phyloP scores from a whole-genome alignment of 2,329 filamentous ascomycete genomes.

The Macrophomina phaseolina region DNA sequence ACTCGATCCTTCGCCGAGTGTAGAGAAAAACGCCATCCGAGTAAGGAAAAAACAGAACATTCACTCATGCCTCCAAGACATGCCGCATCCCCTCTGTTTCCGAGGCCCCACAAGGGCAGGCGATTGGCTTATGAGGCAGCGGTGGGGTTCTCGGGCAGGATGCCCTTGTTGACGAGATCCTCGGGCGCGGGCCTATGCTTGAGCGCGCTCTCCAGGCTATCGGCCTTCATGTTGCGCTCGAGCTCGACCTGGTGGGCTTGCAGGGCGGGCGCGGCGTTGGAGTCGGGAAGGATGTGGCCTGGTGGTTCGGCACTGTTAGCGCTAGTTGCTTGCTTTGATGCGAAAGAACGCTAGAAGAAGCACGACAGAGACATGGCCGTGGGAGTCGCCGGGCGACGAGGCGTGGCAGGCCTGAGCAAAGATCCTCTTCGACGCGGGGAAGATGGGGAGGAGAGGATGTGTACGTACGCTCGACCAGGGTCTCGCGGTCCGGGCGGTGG shows the following conservation, averaged over 20 bases:
- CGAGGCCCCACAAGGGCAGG: neutral
- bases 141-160: conserved; percentile 60
- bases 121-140: neutral
- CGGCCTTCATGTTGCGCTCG: conserved; percentile 84
- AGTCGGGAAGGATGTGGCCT: conserved; percentile 88
- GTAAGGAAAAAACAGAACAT: conserved; percentile 4
- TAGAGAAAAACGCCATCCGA: neutral
- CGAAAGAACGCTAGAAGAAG: neutral
- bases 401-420: neutral
- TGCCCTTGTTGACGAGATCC: conserved; percentile 77
- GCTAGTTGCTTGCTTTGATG: conserved; percentile 3
- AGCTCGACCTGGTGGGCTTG: conserved; percentile 84
- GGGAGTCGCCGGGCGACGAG: neutral
- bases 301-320: conserved; percentile 5
- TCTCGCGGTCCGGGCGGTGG: conserved; percentile 70
- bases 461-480: conserved; percentile 76
- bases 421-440: neutral
- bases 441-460: conserved; percentile 25
- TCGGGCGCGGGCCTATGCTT: conserved; percentile 77
- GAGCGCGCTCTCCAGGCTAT: conserved; percentile 86
- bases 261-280: conserved; percentile 77
- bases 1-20: neutral
- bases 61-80: conserved; percentile 15
- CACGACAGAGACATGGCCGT: neutral
- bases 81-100: neutral